Percentiles rank a stretch among this genome's conserved stretches.
These are phyloP conservation scores for Colletotrichum sp. DNA, from an alignment of 2,329 filamentous ascomycete genomes.

Conservation along the genomic window DNA sequence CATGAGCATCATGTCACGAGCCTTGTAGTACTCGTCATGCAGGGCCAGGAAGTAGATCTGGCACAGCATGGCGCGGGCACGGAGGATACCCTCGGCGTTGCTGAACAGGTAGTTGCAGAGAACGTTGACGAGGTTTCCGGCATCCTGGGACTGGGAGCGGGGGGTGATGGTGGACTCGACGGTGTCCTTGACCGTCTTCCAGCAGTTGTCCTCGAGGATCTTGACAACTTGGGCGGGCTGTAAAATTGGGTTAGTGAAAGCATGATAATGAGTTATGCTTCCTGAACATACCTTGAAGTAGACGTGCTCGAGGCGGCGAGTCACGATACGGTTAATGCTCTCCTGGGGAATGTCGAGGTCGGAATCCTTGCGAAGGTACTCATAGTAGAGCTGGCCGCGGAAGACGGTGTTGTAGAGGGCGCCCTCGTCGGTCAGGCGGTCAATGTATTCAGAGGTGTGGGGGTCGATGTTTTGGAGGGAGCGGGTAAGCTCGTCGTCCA, in stretches of 20 bases:
- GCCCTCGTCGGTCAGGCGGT: constrained; percentile 89
- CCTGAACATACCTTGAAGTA: constrained; percentile 85
- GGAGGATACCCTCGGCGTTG: constrained; percentile 93
- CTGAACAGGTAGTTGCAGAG: constrained; percentile 96
- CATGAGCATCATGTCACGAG: constrained; percentile 99
- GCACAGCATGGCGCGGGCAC: constrained; percentile 95
- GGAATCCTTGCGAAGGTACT: constrained; percentile 74
- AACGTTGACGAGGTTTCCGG: constrained; percentile 77
- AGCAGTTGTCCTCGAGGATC: constrained; percentile 92
- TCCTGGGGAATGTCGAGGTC: constrained; percentile 81
- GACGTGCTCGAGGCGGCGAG: constrained; percentile 93
- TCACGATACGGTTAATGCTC: constrained; percentile 88
- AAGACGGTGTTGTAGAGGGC: constrained; percentile 92
- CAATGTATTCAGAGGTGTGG: constrained; percentile 98
- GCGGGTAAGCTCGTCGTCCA: constrained; percentile 95
- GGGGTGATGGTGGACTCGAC: constrained; percentile 84
- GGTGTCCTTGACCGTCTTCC: constrained; percentile 75
- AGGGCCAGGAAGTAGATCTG: constrained; percentile 98
- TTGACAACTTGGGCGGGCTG: constrained; percentile 88
- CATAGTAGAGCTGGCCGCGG: constrained; percentile 86
- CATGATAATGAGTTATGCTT: background rate
- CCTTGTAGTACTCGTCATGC: constrained; percentile 97
- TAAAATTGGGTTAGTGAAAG: constrained; percentile 21
- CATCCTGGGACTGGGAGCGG: constrained; percentile 70
- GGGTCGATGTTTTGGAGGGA: constrained; percentile 98